Evolutionary conservation across 139 green algal species (phyloP).

Genomic region (Ettlia oleoabundans): DNA sequence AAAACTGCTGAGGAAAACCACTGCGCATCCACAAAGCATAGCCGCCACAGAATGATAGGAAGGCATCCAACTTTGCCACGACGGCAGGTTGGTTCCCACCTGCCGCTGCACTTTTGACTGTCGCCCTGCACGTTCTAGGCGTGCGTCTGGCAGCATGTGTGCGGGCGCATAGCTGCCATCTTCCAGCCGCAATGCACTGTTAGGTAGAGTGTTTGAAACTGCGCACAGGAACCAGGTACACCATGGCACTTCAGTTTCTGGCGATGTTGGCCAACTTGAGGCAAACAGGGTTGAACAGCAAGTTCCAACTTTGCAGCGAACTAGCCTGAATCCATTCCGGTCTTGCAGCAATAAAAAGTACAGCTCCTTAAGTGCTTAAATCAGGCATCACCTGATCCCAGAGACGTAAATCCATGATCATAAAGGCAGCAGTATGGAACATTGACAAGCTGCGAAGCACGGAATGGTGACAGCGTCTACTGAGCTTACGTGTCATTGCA

Average conservation of each 20-base stretch:
- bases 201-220: slow-evolving; percentile 76
- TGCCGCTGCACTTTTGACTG: not conserved
- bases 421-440: slow-evolving; percentile 91
- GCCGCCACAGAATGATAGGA: no score
- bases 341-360: no score
- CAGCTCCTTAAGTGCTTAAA: no score
- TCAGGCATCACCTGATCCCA: slow-evolving; percentile 59
- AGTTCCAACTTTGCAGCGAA: no score
- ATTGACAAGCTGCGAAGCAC: not conserved
- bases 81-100: not conserved
- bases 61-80: no score
- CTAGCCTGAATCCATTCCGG: no score
- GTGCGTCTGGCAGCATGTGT: slow-evolving; percentile 75
- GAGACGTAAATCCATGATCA: slow-evolving; percentile 88
- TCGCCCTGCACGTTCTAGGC: slow-evolving; percentile 78
- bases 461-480: not conserved
- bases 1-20: no score
- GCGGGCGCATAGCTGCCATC: slow-evolving; percentile 84
- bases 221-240: not conserved
- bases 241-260: no score
- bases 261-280: no score
- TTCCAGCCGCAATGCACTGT: slow-evolving; percentile 70
- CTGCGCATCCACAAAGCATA: no score
- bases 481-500: no score
- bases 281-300: no score